Evolutionary conservation across 768 basidiomycete species (phyloP), one percentile per base, ranked within the genome.

Genomic region (Pholiota molesta): DNA sequence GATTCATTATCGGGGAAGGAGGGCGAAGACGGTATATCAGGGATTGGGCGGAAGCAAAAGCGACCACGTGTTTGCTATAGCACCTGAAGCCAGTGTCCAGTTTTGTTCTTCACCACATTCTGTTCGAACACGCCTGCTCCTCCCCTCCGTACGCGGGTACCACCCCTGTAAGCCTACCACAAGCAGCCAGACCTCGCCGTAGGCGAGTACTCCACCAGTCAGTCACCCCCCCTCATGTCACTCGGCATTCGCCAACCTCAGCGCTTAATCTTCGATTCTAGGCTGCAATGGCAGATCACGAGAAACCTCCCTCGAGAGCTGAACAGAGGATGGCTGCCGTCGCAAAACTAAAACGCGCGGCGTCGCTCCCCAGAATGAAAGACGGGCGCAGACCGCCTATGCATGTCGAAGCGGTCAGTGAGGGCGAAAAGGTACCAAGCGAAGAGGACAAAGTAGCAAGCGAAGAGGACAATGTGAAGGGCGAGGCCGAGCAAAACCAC

Each of bases 331-430:
- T 93, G 71, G 85, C 86, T 58, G 92, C 94, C 11, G 90, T 97
- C 52, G 93, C 93, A 49, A 95, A 89, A 77, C 86, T 97, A 65
- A 95, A 91, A 77, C 88, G 95, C 68, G 95, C 95, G 45, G 92
- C 94, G 58, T 96, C 94, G 16, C 76, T 97, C 29, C 95, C 95
- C 39, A 83, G 95, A 63, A 92, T 92, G 88, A 94, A 94, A 73
- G 91, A 94, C 73, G 94, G 94, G 8, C 79, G 94, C 59, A 81
- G 95, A 45, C 94, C 94, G 0, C 92, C 89, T 52, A 92, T 93
- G 91, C 92, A 91, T 69, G 79, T 85, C 66, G 91, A 92, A 66
- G 89, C 86, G 19, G 86, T 92, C 55, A 93, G 91, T 69, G 92
- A 94, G 73, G 90, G 92, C 10, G 92, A 94, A 74, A 88, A 83